Conservation (phyloP, 495 filamentous ascomycete genomes). For the Penicillium canescens region DNA sequence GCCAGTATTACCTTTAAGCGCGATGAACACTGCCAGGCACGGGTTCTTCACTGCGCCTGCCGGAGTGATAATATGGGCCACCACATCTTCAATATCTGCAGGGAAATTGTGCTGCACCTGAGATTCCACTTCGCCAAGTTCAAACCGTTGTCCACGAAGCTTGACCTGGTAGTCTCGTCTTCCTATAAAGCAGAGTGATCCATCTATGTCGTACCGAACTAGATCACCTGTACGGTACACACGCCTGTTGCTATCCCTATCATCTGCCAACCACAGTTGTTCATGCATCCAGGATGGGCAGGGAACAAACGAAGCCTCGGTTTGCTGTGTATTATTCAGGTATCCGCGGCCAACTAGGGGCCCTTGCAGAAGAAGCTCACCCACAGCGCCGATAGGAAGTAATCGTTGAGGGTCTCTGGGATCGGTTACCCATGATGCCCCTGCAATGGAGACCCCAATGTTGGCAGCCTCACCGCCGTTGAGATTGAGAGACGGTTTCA, state of each 20-base stretch:
- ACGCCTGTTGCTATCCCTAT: neutral
- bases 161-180: neutral
- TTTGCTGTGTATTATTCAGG: constrained; percentile 34
- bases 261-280: neutral
- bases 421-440: constrained; percentile 38
- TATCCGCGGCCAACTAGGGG: constrained; percentile 40
- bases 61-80: constrained; percentile 3
- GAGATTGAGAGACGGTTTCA: neutral
- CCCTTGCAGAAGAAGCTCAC: constrained; percentile 46
- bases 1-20: too few relatives aligned
- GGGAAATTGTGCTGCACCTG: neutral
- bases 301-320: constrained; percentile 34
- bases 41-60: neutral
- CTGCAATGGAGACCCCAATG: constrained; percentile 8
- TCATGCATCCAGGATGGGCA: constrained; percentile 28
- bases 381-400: constrained; percentile 39
- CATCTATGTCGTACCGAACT: neutral
- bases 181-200: neutral
- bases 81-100: constrained; percentile 20
- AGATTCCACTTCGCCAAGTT: constrained; percentile 49
- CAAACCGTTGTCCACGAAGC: constrained; percentile 50
- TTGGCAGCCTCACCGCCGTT: constrained; percentile 14
- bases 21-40: too few relatives aligned
- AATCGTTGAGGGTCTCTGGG: constrained; percentile 30
- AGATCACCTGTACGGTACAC: neutral